Conservation (phyloP, 192 early-diverging fungal species). For the Linnemannia hyalina region DNA sequence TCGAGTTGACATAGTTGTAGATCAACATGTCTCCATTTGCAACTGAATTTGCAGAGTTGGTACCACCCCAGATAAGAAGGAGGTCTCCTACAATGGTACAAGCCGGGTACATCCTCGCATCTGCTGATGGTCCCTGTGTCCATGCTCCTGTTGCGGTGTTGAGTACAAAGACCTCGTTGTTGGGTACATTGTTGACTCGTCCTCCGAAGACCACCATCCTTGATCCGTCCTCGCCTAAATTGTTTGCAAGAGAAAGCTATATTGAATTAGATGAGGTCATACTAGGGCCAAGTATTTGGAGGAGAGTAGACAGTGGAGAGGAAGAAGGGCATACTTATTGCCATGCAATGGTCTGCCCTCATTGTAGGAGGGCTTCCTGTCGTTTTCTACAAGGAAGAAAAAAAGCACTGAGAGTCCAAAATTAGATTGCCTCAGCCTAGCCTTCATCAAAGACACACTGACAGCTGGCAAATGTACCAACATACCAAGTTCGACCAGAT, state of each 20-base stretch:
- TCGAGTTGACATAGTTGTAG: not conserved
- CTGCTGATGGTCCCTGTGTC: not conserved
- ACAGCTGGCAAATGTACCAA: too few species aligned
- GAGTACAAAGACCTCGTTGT: not conserved
- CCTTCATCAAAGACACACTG: too few species aligned
- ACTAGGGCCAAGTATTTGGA: too few species aligned
- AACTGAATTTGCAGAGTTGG: not conserved
- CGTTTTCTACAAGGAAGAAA: not conserved
- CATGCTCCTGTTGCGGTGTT: not conserved
- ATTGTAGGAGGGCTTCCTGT: not conserved
- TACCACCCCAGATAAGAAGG: not conserved
- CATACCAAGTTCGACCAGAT: not conserved
- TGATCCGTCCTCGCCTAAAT: not conserved
- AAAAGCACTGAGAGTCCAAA: not conserved
- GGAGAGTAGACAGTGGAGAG: too few species aligned
- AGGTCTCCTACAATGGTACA: not conserved
- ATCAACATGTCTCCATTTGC: not conserved
- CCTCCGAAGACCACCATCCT: not conserved
- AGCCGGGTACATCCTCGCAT: not conserved
- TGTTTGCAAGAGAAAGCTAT: not conserved
- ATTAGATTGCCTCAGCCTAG: not conserved
- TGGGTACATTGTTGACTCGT: not conserved
- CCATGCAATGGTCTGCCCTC: slow-evolving; percentile 7
- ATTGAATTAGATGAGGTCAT: not conserved
- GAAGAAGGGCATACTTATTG: not conserved